Conservation (phyloP, 2,329 filamentous ascomycete species). For the Elsinoe batatas region DNA sequence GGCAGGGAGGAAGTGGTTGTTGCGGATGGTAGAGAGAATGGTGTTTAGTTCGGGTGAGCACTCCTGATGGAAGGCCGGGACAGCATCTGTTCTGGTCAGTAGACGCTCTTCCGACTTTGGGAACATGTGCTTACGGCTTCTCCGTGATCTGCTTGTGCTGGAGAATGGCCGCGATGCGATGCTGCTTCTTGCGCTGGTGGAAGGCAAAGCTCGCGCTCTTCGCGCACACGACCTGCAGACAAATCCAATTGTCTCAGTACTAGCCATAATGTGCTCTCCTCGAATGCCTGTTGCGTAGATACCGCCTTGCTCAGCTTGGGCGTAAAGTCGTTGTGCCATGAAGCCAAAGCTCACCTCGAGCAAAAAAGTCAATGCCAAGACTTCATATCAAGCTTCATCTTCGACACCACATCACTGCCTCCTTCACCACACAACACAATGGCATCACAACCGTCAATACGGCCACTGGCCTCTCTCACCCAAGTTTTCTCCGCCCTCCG, state of each 20-base stretch:
- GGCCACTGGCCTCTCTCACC: conserved; percentile 64
- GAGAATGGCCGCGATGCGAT: conserved; percentile 11
- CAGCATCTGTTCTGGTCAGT: conserved; percentile 21
- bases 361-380: conserved; percentile 14
- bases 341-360: conserved; percentile 11
- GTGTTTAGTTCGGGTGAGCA: conserved; percentile 33
- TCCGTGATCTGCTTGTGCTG: not conserved
- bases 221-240: conserved; percentile 6
- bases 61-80: conserved; percentile 34
- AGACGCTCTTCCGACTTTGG: not conserved
- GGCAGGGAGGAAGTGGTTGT: conserved; percentile 35
- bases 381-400: conserved; percentile 2
- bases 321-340: not conserved
- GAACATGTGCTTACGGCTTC: conserved; percentile 1
- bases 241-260: conserved; percentile 10
- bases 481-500: conserved; percentile 50
- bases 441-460: conserved; percentile 47
- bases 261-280: not conserved
- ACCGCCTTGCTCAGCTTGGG: no score
- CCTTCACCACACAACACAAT: conserved; percentile 33
- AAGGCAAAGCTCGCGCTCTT: conserved; percentile 4
- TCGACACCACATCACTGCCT: not conserved
- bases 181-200: conserved; percentile 19
- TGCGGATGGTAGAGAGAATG: conserved; percentile 33
- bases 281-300: no score